Evolutionary conservation across 2,329 filamentous ascomycete species (phyloP).

Genomic region (Fusarium nygamai): DNA sequence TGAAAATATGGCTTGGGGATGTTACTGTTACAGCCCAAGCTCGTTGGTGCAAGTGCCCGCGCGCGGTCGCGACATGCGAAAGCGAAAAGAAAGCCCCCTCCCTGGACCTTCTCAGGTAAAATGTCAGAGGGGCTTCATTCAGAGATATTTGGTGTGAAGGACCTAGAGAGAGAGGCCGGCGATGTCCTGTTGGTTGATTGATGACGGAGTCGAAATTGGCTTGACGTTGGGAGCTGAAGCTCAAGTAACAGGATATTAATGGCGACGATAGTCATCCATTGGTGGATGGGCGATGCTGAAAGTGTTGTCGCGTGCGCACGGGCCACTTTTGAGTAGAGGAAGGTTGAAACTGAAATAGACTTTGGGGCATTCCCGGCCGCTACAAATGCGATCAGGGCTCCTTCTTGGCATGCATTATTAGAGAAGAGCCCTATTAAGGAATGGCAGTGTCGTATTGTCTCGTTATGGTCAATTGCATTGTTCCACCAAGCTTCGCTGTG

Average conservation of each 20-base stretch:
- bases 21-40: conserved; percentile 32
- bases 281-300: conserved; percentile 31
- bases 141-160: conserved; percentile 21
- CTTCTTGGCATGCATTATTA: not conserved
- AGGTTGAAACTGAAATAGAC: conserved; percentile 32
- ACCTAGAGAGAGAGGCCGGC: not conserved
- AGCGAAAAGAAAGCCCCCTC: conserved; percentile 39
- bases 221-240: conserved; percentile 20
- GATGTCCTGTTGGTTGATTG: not conserved
- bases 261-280: conserved; percentile 34
- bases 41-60: conserved; percentile 23
- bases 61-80: conserved; percentile 37
- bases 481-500: not conserved
- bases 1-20: conserved; percentile 18
- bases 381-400: not conserved
- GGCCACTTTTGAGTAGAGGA: conserved; percentile 12
- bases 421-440: not conserved
- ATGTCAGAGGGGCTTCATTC: conserved; percentile 39
- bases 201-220: conserved; percentile 1
- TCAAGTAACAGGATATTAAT: conserved; percentile 19
- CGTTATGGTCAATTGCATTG: too few species aligned
- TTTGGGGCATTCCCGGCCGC: conserved; percentile 4
- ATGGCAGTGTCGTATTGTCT: not conserved
- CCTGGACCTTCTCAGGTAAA: conserved; percentile 35
- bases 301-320: conserved; percentile 38